A percentile compares a stretch with the other conserved stretches of the same genome.
phyloP scores from a whole-genome alignment of 2,329 filamentous ascomycete species.

The Pezicula radicicola region DNA sequence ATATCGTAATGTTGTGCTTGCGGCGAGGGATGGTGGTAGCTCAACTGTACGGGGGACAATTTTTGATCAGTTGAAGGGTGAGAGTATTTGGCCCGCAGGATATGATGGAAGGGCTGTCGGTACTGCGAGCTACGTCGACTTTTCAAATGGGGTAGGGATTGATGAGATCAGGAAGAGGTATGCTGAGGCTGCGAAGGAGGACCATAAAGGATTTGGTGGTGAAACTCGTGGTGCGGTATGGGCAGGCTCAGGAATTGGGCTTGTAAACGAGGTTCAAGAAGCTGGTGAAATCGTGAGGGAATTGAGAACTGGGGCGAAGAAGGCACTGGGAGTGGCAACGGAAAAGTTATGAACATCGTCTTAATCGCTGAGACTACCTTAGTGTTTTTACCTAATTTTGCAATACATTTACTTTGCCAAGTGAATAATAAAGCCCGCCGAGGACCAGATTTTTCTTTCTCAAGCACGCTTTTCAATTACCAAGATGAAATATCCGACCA shows the following conservation, averaged over 20 bases:
- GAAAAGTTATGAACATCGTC: background rate
- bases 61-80: slow-evolving; percentile 49
- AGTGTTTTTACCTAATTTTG: too few species aligned
- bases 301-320: slow-evolving; percentile 3
- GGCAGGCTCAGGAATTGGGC: slow-evolving; percentile 16
- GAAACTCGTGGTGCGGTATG: slow-evolving; percentile 12
- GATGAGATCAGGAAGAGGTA: slow-evolving; percentile 36
- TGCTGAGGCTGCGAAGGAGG: slow-evolving; percentile 37
- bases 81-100: slow-evolving; percentile 49
- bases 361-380: too few species aligned
- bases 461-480: too few species aligned
- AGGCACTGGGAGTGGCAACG: background rate
- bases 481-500: too few species aligned
- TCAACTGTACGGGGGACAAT: slow-evolving; percentile 43
- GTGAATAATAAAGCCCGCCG: too few species aligned
- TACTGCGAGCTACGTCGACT: slow-evolving; percentile 47
- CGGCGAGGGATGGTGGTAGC: slow-evolving; percentile 42
- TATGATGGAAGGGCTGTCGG: slow-evolving; percentile 54
- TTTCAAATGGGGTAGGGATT: slow-evolving; percentile 29
- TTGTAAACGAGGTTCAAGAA: slow-evolving; percentile 11
- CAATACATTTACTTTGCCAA: too few species aligned
- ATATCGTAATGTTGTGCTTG: slow-evolving; percentile 41
- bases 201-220: slow-evolving; percentile 45
- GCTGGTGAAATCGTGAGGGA: slow-evolving; percentile 15
- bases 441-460: too few species aligned